Percentiles rank a stretch among this genome's conserved stretches.
These are phyloP conservation scores for Leishmania turanica DNA, from an alignment of 208 protist species.

Conservation along the genomic window DNA sequence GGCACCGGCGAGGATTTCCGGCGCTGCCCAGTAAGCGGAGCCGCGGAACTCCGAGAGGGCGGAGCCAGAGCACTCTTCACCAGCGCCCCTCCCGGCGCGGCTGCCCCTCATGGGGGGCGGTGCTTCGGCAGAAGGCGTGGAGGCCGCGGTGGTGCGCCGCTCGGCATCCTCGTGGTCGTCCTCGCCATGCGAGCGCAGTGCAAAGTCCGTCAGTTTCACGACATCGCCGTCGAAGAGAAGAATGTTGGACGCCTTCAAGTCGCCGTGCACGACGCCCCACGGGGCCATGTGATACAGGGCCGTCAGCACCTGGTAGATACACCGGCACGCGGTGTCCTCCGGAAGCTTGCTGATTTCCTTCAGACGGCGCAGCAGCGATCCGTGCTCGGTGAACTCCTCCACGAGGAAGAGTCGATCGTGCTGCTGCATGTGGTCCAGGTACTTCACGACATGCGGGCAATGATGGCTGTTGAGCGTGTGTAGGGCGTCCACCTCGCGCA, in stretches of 20 bases:
- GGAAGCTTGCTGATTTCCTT: conserved; percentile 11
- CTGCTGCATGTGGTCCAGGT: conserved; percentile 80
- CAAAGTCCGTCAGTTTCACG: conserved; percentile 92
- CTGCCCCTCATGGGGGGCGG: not conserved
- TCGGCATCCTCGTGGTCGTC: conserved; percentile 12
- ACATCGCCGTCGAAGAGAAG: conserved; percentile 57
- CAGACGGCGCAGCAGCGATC: conserved; percentile 62
- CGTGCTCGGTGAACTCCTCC: conserved; percentile 70
- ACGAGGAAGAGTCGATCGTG: conserved; percentile 69
- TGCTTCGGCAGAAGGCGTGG: not conserved
- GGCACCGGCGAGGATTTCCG: conserved; percentile 62
- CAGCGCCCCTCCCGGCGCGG: not conserved
- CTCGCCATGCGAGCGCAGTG: conserved; percentile 42
- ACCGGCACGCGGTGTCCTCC: conserved; percentile 14
- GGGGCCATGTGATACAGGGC: conserved; percentile 25
- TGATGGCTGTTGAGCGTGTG: conserved; percentile 46
- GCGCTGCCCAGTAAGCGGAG: conserved; percentile 89
- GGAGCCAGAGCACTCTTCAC: conserved; percentile 7
- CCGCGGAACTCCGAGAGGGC: conserved; percentile 47
- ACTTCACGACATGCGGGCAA: conserved; percentile 63
- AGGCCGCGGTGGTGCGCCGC: not conserved
- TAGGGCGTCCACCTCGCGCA: conserved; percentile 72
- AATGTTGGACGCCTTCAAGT: conserved; percentile 90
- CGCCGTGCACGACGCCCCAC: conserved; percentile 76
- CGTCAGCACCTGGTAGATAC: conserved; percentile 24